A percentile compares a stretch with the other conserved stretches of the same genome.
These are phyloP conservation scores for Saccharum spontaneum DNA, from an alignment of 176 grass and related monocot species.

Conservation along the genomic window DNA sequence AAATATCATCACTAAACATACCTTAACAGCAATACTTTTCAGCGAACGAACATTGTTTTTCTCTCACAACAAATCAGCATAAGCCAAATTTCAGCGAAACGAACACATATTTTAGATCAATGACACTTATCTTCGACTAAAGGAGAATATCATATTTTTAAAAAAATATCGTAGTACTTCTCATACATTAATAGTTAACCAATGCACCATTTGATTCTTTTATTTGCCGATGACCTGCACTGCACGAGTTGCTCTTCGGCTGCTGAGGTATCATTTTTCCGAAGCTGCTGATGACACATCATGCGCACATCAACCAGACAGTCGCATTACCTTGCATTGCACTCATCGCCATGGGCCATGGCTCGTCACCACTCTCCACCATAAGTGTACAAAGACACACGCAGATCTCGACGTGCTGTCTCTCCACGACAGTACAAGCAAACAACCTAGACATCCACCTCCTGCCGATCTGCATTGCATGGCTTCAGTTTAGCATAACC, in stretches of 20 bases:
- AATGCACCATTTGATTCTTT: not conserved
- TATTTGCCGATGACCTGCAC: not conserved
- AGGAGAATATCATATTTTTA: not conserved
- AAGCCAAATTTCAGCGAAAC: no score
- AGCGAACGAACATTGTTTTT: no score
- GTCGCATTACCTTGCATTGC: slow-evolving; percentile 37
- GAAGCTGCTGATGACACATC: not conserved
- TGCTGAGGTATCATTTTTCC: not conserved
- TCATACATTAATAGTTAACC: no score
- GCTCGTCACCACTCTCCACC: not conserved
- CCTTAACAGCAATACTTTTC: not conserved
- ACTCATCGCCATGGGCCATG: slow-evolving; percentile 12
- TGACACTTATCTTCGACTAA: no score
- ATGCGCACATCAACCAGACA: not conserved
- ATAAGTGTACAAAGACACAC: slow-evolving; percentile 9
- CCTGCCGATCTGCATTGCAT: not conserved
- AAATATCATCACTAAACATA: not conserved
- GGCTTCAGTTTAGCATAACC: not conserved
- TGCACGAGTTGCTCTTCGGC: not conserved
- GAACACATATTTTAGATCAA: no score
- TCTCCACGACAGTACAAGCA: slow-evolving; percentile 36
- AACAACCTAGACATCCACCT: not conserved
- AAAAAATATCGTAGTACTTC: not conserved
- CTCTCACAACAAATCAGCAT: no score
- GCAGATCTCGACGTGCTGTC: slow-evolving; percentile 39